Base-by-base conservation (phyloP, 2,329 filamentous ascomycete genomes). In the Cladosporium sp. region DNA sequence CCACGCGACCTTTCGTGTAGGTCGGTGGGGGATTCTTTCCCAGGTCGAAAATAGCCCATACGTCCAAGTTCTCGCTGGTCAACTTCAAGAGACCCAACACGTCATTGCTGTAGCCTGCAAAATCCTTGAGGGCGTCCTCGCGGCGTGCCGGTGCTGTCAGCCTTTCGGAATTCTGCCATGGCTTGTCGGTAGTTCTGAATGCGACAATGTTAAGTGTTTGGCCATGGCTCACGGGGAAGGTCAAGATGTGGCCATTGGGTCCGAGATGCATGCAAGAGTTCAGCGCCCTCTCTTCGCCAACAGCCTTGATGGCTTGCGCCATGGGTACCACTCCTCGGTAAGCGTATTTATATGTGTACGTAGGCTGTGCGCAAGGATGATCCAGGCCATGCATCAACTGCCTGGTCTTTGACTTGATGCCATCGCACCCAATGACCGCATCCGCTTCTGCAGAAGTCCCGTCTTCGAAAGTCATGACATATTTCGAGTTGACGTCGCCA, bases 311-410 rank as follows among this genome's bases (percentile, higher is more conserved):
- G 8, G 73, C 73, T 31, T 72, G 65, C 6, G 68, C 68, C 81
- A 89, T 89, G 0, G 87, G 84, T 1, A 89, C 79, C 3, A 90
- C 73, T 0, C 84, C 84, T 4, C 88, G 81, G 74, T 88, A 90
- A 37, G 85, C 88, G 75, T 85, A 86, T 67, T 88, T 86, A 46
- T 84, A 79, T 0, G 83, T 83, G 71, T 86, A 89, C 0, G 78
- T 76, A 0, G 86, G 79, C 40, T 80, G 74, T 0, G 80, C 76
- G 6, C 80, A 78, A 0, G 82, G 80, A 65, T 82, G 75, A 29
- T 78, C 75, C 26, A 65, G 28, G 4, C 70, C 70, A 62, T 69
- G 71, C 61, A 72, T 66, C 35, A 65, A 11, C 46, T 61, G 64
- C 10, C 58, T 46, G 3, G 56, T 59, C 26, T 65, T 65, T 2